These are phyloP conservation scores for Plantago coronopus DNA, from an alignment of 305 asterid species.

Conservation along the genomic window DNA sequence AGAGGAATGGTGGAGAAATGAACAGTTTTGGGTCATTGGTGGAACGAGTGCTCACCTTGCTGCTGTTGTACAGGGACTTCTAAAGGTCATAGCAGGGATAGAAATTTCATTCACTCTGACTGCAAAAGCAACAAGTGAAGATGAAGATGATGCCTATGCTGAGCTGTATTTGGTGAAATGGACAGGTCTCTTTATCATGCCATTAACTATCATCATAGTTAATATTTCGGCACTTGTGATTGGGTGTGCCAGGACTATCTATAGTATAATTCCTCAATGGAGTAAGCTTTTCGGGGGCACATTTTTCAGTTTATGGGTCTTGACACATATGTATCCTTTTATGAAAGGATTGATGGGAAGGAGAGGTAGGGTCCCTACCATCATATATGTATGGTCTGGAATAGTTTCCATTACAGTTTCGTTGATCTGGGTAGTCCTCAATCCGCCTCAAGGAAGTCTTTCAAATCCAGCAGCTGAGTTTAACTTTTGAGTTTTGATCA, in stretches of 20 bases:
- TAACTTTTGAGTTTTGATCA: constrained; percentile 24
- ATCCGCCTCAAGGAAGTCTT: constrained; percentile 42
- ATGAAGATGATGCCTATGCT: constrained; percentile 70
- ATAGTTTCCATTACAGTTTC: constrained; percentile 76
- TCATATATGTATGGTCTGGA: constrained; percentile 82
- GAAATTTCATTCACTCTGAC: constrained; percentile 87
- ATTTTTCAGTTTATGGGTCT: constrained; percentile 89
- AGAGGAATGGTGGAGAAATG: constrained; percentile 94
- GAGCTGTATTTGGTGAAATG: constrained; percentile 82
- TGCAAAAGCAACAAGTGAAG: constrained; percentile 63
- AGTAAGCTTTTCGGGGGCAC: constrained; percentile 80
- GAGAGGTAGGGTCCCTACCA: constrained; percentile 75
- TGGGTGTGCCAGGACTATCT: constrained; percentile 60
- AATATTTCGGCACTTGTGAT: constrained; percentile 67
- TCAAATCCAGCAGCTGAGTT: constrained; percentile 16
- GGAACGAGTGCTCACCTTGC: constrained; percentile 84
- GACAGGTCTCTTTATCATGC: constrained; percentile 76
- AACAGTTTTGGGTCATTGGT: constrained; percentile 94
- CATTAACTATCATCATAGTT: constrained; percentile 51
- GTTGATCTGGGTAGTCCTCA: constrained; percentile 64
- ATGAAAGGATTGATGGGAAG: constrained; percentile 91
- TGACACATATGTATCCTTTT: constrained; percentile 85
- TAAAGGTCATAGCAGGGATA: constrained; percentile 78
- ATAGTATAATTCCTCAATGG: constrained; percentile 88
- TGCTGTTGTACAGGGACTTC: constrained; percentile 84